Evolutionary conservation across 495 filamentous ascomycete genomes (phyloP).

Genomic region (Aspergillus steynii): DNA sequence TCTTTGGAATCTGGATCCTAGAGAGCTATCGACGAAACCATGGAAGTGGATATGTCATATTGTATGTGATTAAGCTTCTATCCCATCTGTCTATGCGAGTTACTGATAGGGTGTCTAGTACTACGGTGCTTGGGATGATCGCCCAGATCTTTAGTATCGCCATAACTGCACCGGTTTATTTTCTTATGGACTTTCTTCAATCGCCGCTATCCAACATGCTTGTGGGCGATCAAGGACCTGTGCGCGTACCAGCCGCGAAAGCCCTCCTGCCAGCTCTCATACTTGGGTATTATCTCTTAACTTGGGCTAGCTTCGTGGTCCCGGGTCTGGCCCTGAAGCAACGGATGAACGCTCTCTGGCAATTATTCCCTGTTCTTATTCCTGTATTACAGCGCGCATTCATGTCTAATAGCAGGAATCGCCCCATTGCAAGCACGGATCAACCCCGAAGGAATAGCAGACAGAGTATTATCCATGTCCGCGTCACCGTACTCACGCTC

Average conservation of each 20-base stretch:
- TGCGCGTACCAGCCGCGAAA: conserved; percentile 4
- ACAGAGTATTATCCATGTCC: conserved; percentile 1
- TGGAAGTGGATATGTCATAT: background rate
- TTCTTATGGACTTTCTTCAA: conserved; percentile 14
- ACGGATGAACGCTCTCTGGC: conserved; percentile 23
- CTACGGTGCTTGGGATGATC: conserved; percentile 12
- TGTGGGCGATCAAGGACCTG: conserved; percentile 2
- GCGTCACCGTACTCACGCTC: conserved; percentile 2
- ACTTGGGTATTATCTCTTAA: conserved; percentile 16
- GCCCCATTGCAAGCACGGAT: background rate
- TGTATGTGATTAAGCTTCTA: conserved; percentile 5
- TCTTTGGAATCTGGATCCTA: conserved; percentile 24
- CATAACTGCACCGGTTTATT: conserved; percentile 21
- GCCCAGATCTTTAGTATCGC: conserved; percentile 20
- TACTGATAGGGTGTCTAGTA: background rate
- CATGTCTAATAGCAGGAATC: background rate
- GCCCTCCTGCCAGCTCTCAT: conserved; percentile 7
- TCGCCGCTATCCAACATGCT: conserved; percentile 6
- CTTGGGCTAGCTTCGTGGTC: conserved; percentile 16
- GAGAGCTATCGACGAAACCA: conserved; percentile 21
- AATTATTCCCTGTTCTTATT: conserved; percentile 22
- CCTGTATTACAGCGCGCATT: conserved; percentile 17
- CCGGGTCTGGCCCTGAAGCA: conserved; percentile 10
- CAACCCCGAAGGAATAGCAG: background rate
- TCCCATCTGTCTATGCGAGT: background rate